Conservation (phyloP, 2,329 filamentous ascomycete genomes). For the Cladophialophora bantiana region DNA sequence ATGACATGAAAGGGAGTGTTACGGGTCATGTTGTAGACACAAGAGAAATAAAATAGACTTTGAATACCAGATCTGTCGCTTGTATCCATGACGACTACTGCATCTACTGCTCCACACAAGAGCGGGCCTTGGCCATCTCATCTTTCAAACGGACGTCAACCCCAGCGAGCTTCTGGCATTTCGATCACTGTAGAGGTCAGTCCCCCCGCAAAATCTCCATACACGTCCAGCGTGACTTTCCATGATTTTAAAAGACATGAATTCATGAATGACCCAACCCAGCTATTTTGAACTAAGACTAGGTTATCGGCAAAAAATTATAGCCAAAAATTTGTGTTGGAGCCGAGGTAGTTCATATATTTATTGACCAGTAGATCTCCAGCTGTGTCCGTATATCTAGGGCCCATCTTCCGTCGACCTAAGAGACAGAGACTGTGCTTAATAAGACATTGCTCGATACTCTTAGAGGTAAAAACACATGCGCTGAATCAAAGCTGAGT, state of each 20-base stretch:
- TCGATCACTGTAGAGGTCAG: too few relatives aligned
- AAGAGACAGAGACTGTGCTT: background rate
- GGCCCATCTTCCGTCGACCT: background rate
- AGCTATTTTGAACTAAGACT: too few relatives aligned
- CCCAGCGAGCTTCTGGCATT: background rate
- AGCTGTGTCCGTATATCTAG: background rate
- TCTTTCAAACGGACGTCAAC: background rate
- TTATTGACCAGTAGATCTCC: background rate
- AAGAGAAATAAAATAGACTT: conserved; percentile 6
- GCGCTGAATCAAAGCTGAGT: background rate
- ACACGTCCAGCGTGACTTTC: too few relatives aligned
- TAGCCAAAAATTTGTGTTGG: background rate
- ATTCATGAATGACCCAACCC: too few relatives aligned
- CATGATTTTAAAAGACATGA: too few relatives aligned
- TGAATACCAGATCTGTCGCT: background rate
- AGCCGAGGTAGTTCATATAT: background rate
- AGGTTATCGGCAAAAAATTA: background rate
- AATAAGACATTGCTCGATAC: background rate
- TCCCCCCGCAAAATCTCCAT: too few relatives aligned
- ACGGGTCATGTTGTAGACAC: background rate
- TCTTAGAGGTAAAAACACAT: background rate
- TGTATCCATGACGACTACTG: background rate
- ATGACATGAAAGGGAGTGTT: background rate
- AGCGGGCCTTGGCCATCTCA: background rate
- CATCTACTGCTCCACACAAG: background rate